Conservation (phyloP, 306 rosid species). For the Begonia loranthoides region DNA sequence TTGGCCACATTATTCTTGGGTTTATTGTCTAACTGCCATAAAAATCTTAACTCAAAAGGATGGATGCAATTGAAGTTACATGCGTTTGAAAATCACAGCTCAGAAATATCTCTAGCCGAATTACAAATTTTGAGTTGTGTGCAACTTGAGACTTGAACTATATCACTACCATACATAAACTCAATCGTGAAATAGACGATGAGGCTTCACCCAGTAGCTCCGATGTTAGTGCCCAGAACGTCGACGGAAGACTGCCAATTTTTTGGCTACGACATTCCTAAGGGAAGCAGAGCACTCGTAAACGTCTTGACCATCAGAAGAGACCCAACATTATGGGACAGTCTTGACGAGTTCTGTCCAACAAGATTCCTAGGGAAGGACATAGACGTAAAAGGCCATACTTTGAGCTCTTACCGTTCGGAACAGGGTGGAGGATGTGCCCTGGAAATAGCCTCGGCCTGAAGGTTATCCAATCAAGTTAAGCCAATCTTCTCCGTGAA, state of each 20-base stretch:
- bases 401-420: constrained; percentile 68
- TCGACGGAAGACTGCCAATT: constrained; percentile 28
- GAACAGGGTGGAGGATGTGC: constrained; percentile 84
- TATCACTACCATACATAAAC: constrained; percentile 38
- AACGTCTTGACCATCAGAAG: constrained; percentile 52
- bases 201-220: constrained; percentile 82
- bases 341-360: constrained; percentile 43
- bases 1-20: too few relatives aligned
- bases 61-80: too few relatives aligned
- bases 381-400: constrained; percentile 59
- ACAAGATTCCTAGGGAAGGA: constrained; percentile 44
- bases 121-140: too few relatives aligned
- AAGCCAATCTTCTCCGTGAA: constrained; percentile 74
- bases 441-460: constrained; percentile 70
- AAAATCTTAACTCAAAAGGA: too few relatives aligned
- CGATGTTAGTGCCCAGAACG: too few relatives aligned
- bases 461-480: constrained; percentile 56
- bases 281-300: constrained; percentile 44
- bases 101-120: too few relatives aligned
- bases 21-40: too few relatives aligned
- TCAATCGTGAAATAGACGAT: constrained; percentile 53
- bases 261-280: constrained; percentile 49
- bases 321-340: constrained; percentile 58
- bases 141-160: too few relatives aligned
- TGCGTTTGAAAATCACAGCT: too few relatives aligned